These are phyloP conservation scores for Talaromyces liani DNA, from an alignment of 495 filamentous ascomycete species.

Conservation along the genomic window DNA sequence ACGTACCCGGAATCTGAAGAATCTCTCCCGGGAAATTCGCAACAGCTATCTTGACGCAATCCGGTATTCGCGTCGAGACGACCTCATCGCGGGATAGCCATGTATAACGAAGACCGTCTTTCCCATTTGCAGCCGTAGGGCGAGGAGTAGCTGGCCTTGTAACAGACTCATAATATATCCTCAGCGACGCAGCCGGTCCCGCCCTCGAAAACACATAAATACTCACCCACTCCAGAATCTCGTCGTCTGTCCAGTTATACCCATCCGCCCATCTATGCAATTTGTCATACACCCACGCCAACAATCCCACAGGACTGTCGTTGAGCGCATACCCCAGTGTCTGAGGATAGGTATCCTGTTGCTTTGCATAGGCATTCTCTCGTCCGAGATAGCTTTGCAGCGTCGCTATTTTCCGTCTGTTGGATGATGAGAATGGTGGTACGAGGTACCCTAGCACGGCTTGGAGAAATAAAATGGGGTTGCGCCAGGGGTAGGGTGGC, in stretches of 20 bases:
- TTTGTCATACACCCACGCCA: slow-evolving; percentile 52
- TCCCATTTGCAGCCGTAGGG: slow-evolving; percentile 10
- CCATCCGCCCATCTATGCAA: slow-evolving; percentile 42
- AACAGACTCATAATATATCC: slow-evolving; percentile 43
- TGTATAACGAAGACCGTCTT: background rate
- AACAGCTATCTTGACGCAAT: slow-evolving; percentile 31
- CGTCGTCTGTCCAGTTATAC: slow-evolving; percentile 48
- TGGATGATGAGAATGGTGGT: slow-evolving; percentile 27
- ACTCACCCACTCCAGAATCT: slow-evolving; percentile 47
- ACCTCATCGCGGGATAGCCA: slow-evolving; percentile 11
- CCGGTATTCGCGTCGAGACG: slow-evolving; percentile 12
- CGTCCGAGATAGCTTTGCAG: slow-evolving; percentile 26
- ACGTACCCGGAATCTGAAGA: slow-evolving; percentile 28
- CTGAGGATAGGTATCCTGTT: slow-evolving; percentile 43
- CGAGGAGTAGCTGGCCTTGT: slow-evolving; percentile 13
- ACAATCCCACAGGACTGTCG: slow-evolving; percentile 42
- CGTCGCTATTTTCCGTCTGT: slow-evolving; percentile 25
- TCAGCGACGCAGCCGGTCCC: slow-evolving; percentile 38
- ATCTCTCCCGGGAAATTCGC: slow-evolving; percentile 39
- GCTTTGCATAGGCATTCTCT: slow-evolving; percentile 35
- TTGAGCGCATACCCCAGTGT: slow-evolving; percentile 42
- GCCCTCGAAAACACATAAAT: slow-evolving; percentile 46
- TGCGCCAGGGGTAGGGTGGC: slow-evolving; percentile 25
- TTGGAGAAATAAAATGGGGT: slow-evolving; percentile 26
- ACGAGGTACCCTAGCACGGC: slow-evolving; percentile 16